Evolutionary conservation across 2,329 filamentous ascomycete genomes (phyloP), one percentile per base, ranked within the genome.

Genomic region (Aspergillus aculeatinus): DNA sequence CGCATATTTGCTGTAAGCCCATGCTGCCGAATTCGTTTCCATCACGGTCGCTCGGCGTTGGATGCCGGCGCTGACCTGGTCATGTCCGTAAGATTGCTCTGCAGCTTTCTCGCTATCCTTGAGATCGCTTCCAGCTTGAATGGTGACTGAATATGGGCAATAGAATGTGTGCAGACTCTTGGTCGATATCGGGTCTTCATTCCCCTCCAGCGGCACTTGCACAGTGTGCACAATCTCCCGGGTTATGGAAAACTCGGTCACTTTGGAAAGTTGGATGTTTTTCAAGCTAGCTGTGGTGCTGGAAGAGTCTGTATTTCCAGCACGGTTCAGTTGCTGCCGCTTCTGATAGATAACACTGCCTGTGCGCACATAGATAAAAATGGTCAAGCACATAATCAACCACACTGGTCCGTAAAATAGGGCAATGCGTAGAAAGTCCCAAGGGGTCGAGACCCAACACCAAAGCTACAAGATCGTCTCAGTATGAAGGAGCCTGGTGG

Each of bases 401-500:
- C 78, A 80, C 27, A 78, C 73, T 4, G 77, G 77, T 2, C 73
- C 77, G 58, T 95, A 96, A 71, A 93, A 94, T 29, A 86, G 83
- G 3, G 85, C 84, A 59, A 95, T 87, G 44, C 91, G 87, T 74
- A 90, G 85, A 60, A 87, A 83, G 58, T 91, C 88, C 84, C 88
- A 92, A 4, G 84, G 76, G 2, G 78, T 70, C 2, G 82, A 78
- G 19, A 95, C 81, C 91, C 91, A 95, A 72, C 91, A 96, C 91
- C 91, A 96, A 23, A 95, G 76, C 81, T 83, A 58, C 49, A n/a
- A n/a, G n/a, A 25, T 44, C 12, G 33, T 21, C 16, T 42, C 16
- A 44, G 29, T 48, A 33, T 48, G 10, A 16, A 44, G 42, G 7
- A 11, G 4, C 11, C 10, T 23, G n/a, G 4, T 14, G 39, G 39